These are phyloP conservation scores for Bruguiera hainesii DNA, from an alignment of 441 rosid genomes.

Conservation along the genomic window DNA sequence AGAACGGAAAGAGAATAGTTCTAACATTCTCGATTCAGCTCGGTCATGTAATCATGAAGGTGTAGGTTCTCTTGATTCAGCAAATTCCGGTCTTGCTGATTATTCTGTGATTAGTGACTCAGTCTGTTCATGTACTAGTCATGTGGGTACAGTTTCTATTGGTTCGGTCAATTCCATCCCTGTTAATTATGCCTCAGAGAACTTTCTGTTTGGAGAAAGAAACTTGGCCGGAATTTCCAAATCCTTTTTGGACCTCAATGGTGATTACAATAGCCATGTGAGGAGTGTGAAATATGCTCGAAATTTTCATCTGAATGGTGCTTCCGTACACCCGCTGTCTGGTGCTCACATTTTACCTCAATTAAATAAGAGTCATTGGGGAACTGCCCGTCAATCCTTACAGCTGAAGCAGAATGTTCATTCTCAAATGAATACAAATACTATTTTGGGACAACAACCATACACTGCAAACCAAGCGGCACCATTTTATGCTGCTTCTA, in stretches of 20 bases:
- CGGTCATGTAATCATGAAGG: too few species aligned
- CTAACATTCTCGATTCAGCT: too few species aligned
- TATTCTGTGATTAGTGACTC: too few species aligned
- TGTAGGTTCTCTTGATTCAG: too few species aligned
- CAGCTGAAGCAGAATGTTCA: constrained; percentile 18
- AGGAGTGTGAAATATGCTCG: constrained; percentile 23
- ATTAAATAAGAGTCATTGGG: constrained; percentile 20
- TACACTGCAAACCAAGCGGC: constrained; percentile 5
- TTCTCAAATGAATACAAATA: constrained; percentile 19
- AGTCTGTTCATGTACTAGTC: too few species aligned
- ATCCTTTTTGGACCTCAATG: constrained; percentile 14
- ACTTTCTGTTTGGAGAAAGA: constrained; percentile 11
- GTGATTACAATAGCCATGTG: constrained; percentile 23
- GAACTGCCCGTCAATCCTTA: constrained; percentile 19
- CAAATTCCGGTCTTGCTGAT: too few species aligned
- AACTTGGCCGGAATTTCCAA: background rate
- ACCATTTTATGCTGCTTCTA: constrained; percentile 4
- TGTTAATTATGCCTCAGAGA: background rate
- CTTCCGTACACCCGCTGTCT: constrained; percentile 8
- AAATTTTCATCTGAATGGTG: constrained; percentile 13
- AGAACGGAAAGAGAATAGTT: too few species aligned
- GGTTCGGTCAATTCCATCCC: background rate
- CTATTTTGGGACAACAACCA: constrained; percentile 12
- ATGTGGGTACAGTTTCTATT: too few species aligned
- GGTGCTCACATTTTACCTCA: constrained; percentile 10